Evolutionary conservation across 2,329 filamentous ascomycete genomes (phyloP).

Genomic region (Cladosporium sp.): DNA sequence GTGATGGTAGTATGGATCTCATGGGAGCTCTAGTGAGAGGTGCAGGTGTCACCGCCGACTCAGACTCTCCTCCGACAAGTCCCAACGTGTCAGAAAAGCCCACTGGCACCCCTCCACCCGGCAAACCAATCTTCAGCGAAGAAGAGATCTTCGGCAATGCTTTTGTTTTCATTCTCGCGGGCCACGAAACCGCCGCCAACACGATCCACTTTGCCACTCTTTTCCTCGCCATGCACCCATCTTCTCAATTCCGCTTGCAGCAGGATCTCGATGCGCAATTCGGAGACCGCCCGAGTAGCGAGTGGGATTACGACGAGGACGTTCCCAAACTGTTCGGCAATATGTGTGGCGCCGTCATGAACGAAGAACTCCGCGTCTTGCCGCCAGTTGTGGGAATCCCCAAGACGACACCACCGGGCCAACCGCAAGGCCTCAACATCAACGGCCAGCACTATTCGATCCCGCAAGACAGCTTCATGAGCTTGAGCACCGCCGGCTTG

Average conservation of each 20-base stretch:
- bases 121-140: slow-evolving; percentile 48
- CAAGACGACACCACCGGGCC: slow-evolving; percentile 50
- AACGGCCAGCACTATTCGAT: slow-evolving; percentile 55
- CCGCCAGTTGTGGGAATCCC: slow-evolving; percentile 69
- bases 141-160: slow-evolving; percentile 69
- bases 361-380: slow-evolving; percentile 69
- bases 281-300: slow-evolving; percentile 50
- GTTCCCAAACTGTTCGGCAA: slow-evolving; percentile 63
- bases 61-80: slow-evolving; percentile 8
- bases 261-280: slow-evolving; percentile 64
- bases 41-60: slow-evolving; percentile 31
- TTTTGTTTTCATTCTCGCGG: slow-evolving; percentile 60
- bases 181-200: slow-evolving; percentile 77
- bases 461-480: slow-evolving; percentile 53
- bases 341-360: slow-evolving; percentile 69
- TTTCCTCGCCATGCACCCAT: slow-evolving; percentile 61
- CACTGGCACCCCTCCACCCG: slow-evolving; percentile 16
- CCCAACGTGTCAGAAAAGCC: slow-evolving; percentile 35
- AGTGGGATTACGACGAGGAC: slow-evolving; percentile 67
- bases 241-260: slow-evolving; percentile 62
- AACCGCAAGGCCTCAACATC: slow-evolving; percentile 54
- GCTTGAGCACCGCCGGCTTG: slow-evolving; percentile 50
- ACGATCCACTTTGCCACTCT: slow-evolving; percentile 66
- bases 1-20: slow-evolving; percentile 50
- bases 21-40: slow-evolving; percentile 51